Base-by-base conservation (phyloP, 1,284 basidiomycete genomes). In the Meira miltonrushii region DNA sequence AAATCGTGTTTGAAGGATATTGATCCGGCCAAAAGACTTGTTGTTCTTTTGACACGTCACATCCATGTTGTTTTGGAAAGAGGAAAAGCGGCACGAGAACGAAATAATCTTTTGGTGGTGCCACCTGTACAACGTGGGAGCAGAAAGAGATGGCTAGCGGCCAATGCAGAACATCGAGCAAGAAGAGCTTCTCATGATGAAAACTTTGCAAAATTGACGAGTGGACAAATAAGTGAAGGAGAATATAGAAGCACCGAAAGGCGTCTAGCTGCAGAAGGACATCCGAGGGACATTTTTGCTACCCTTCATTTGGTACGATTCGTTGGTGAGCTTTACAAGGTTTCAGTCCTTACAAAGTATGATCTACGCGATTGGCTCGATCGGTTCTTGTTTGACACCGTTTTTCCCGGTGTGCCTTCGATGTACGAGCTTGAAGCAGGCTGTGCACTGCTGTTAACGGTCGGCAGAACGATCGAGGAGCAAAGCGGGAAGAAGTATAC, bases 341-440 rank as follows among this genome's bases (percentile, higher is more conserved):
- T 63, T 15, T 15, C 21, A 37, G 25, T 60, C 10, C 15, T 13
- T 15, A 21, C 19, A 17, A 33, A 33, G 8, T 33, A 33, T 33
- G 28, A 33, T 33, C 58, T 61, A 9, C 53, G 62, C 9, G 49
- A 48, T 5, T 73, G 71, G 71, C 56, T 73, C 15, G 57, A 66
- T n/a, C 67, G 71, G 28, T 64, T 72, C 17, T 61, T 73, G n/a
- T 47, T 59, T 17, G 58, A 66, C 41, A 73, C 71, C 1, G 66
- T 65, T 19, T 59, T 60, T 54, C 61, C 58, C 9, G 68, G 58
- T 28, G 60, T 73, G 6, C 71, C 71, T n/a, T 73, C 71, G 2
- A 38, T 46, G 0, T 73, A 62, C 59, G 71, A 73, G 56, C 63
- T 73, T 37, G 71, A 71, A 37, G 65, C 68, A 47, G 69, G 61